A percentile compares a stretch with the other conserved stretches of the same genome.
Conservation (phyloP, 495 filamentous ascomycete species). For the Lophiotrema nucula region DNA sequence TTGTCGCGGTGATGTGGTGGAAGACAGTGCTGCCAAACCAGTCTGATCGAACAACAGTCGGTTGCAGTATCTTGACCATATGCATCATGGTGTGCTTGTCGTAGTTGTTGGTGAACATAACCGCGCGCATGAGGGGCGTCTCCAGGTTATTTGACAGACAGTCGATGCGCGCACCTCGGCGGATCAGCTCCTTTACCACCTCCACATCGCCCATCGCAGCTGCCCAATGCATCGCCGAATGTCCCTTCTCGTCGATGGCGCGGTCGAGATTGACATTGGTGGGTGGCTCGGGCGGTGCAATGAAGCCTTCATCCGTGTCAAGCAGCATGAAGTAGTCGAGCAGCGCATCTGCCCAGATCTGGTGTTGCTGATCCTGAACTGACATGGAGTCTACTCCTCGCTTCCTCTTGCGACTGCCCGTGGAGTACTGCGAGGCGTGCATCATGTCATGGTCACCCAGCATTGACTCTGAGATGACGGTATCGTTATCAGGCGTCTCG, state of each 20-base stretch:
- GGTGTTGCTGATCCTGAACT: conserved; percentile 73
- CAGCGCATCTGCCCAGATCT: conserved; percentile 85
- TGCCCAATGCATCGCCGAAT: conserved; percentile 94
- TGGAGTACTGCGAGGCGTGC: conserved; percentile 63
- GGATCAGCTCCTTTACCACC: conserved; percentile 79
- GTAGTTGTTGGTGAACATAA: conserved; percentile 93
- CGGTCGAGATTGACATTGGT: conserved; percentile 81
- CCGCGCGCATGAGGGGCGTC: conserved; percentile 90
- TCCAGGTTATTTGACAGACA: conserved; percentile 76
- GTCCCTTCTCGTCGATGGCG: conserved; percentile 80
- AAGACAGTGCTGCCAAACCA: conserved; percentile 79
- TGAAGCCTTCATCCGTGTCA: conserved; percentile 64
- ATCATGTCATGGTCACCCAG: conserved; percentile 76
- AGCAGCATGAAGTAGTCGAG: conserved; percentile 92
- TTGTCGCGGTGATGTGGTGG: conserved; percentile 87
- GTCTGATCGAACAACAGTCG: conserved; percentile 73
- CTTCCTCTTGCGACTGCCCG: conserved; percentile 75
- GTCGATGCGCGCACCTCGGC: conserved; percentile 67
- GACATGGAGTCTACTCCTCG: conserved; percentile 60
- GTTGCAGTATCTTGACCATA: conserved; percentile 74
- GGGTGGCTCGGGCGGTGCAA: conserved; percentile 73
- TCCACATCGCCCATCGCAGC: conserved; percentile 96
- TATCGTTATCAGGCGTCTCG: conserved; percentile 76
- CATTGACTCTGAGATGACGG: conserved; percentile 76
- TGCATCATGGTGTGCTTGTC: conserved; percentile 82